phyloP scores from a whole-genome alignment of 1,284 basidiomycete species.

The Bjerkandera adusta region DNA sequence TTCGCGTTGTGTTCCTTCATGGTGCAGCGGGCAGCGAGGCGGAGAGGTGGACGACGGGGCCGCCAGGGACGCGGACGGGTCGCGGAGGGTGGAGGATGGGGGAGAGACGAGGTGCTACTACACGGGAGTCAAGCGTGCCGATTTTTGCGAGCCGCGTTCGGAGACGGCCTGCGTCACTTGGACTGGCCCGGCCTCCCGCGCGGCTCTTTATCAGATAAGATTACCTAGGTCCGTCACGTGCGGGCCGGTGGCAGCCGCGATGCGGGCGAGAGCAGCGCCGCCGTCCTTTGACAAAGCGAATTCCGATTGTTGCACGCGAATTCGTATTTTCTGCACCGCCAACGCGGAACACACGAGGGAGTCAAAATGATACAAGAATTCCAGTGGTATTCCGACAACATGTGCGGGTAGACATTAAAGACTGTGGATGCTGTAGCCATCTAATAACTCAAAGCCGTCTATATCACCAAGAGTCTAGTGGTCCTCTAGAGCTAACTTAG shows the following conservation, averaged over 20 bases:
- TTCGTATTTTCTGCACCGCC: too few species aligned
- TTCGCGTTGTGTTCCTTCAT: conserved; percentile 81
- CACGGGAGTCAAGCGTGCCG: conserved; percentile 3
- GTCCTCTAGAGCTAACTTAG: conserved; percentile 32
- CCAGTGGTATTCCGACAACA: too few species aligned
- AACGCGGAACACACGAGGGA: too few species aligned
- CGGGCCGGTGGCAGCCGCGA: too few species aligned
- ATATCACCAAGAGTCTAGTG: not conserved
- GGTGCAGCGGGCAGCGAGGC: too few species aligned
- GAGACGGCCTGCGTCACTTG: conserved; percentile 2
- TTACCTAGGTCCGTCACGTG: too few species aligned
- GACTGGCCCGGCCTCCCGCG: not conserved
- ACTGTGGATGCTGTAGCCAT: conserved; percentile 9
- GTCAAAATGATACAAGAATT: too few species aligned
- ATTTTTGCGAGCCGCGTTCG: not conserved
- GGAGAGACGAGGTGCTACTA: not conserved
- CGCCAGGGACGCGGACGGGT: not conserved
- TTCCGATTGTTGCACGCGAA: too few species aligned
- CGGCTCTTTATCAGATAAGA: conserved; percentile 7
- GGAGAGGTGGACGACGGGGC: not conserved
- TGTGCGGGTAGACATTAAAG: too few species aligned
- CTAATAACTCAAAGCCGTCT: conserved; percentile 11
- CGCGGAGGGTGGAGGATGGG: not conserved
- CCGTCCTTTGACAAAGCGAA: too few species aligned
- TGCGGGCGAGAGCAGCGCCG: too few species aligned